phyloP scores from a whole-genome alignment of 192 early-diverging fungal species.

The Entophlyctis luteolus region DNA sequence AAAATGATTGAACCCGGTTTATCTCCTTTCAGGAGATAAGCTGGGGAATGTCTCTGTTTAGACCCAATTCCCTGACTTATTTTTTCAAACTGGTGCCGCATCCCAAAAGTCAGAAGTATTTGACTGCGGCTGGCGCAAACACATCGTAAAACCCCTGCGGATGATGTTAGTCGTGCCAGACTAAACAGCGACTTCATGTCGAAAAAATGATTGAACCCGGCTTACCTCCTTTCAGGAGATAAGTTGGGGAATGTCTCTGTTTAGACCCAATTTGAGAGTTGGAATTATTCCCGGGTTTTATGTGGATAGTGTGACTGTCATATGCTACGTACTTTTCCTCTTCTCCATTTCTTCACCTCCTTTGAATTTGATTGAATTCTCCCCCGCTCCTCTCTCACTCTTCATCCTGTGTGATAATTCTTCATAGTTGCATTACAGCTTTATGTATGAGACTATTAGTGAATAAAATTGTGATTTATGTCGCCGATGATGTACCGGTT shows the following conservation, averaged over 20 bases:
- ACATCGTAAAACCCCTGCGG: neutral
- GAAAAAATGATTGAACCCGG: constrained; percentile 8
- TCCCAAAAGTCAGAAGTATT: constrained; percentile 3
- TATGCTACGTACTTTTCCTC: too few relatives aligned
- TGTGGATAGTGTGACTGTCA: too few relatives aligned
- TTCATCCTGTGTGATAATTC: too few relatives aligned
- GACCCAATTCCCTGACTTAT: neutral
- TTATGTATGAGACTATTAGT: too few relatives aligned
- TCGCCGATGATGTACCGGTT: too few relatives aligned
- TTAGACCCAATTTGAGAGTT: constrained; percentile 6
- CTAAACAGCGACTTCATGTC: constrained; percentile 1
- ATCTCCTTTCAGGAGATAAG: neutral
- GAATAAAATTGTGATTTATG: too few relatives aligned
- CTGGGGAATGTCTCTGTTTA: constrained; percentile 12
- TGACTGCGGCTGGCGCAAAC: constrained; percentile 12
- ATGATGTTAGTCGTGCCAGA: constrained; percentile 7
- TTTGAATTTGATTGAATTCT: too few relatives aligned
- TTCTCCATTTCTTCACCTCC: too few relatives aligned
- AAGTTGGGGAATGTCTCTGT: constrained; percentile 4
- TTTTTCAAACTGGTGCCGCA: neutral
- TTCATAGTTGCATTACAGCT: too few relatives aligned
- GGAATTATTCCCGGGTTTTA: neutral
- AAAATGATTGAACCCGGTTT: constrained; percentile 9
- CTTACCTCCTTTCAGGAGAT: neutral
- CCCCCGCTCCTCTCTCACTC: too few relatives aligned